These are phyloP conservation scores for Pichia rugopelliculosa DNA, from an alignment of 805 yeast genomes.

Conservation along the genomic window DNA sequence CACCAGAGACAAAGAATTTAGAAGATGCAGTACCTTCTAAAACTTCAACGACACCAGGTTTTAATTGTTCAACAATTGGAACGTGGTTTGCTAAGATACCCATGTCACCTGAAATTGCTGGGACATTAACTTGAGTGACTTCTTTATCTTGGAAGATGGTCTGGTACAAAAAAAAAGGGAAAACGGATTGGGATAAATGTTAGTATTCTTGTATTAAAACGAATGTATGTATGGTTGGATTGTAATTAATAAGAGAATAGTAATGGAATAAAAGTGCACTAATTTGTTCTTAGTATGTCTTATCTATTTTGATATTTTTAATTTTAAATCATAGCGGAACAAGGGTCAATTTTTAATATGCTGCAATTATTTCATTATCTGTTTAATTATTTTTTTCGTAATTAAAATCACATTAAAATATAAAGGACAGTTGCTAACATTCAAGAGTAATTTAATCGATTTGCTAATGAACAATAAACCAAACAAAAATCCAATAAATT, in stretches of 20 bases:
- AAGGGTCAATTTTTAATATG: too few relatives aligned
- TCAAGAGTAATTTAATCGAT: too few relatives aligned
- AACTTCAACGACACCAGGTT: conserved; percentile 92
- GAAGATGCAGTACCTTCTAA: conserved; percentile 68
- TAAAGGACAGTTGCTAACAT: too few relatives aligned
- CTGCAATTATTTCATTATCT: too few relatives aligned
- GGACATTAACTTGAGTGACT: conserved; percentile 79
- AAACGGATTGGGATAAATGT: not conserved
- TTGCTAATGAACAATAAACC: too few relatives aligned
- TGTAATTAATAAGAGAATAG: not conserved
- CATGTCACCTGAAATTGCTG: conserved; percentile 90
- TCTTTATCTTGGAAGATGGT: conserved; percentile 27
- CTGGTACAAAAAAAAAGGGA: conserved; percentile 12
- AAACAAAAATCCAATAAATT: too few relatives aligned
- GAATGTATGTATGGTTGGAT: not conserved
- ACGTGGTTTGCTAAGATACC: conserved; percentile 98
- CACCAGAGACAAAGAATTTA: conserved; percentile 90
- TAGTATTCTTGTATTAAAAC: not conserved
- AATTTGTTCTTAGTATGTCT: too few relatives aligned
- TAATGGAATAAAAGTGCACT: not conserved
- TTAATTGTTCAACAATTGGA: conserved; percentile 92
- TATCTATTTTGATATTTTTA: not conserved
- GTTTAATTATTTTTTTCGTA: too few relatives aligned
- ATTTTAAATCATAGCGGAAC: not conserved
- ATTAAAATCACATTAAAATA: too few relatives aligned